A percentile compares a stretch with the other conserved stretches of the same genome.
These are phyloP conservation scores for Gossypium schwendimanii DNA, from an alignment of 441 rosid species.

Conservation along the genomic window DNA sequence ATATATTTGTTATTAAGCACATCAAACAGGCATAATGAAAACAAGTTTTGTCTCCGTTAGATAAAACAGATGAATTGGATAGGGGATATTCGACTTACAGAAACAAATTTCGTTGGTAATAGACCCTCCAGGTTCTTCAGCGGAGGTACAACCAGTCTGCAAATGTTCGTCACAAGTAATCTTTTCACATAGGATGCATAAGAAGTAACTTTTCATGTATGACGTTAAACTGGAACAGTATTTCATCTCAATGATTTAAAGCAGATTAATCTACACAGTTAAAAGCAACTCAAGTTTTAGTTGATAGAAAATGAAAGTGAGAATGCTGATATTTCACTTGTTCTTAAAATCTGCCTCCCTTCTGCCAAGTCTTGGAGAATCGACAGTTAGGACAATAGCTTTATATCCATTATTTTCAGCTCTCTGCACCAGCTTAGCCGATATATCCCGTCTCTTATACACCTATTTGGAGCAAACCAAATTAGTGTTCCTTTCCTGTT, in stretches of 20 bases:
- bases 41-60: not conserved
- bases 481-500: not conserved
- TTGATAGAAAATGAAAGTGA: not conserved
- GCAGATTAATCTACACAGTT: not conserved
- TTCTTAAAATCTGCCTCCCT: slow-evolving; percentile 87
- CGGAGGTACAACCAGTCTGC: slow-evolving; percentile 61
- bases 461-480: slow-evolving; percentile 28
- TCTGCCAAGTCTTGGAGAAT: slow-evolving; percentile 73
- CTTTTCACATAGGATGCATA: not conserved
- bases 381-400: slow-evolving; percentile 74
- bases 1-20: not conserved
- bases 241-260: not conserved
- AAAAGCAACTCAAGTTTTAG: not conserved
- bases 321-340: slow-evolving; percentile 36
- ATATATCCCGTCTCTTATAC: slow-evolving; percentile 51
- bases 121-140: slow-evolving; percentile 70
- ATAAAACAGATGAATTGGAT: not conserved
- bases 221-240: not conserved
- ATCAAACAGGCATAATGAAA: slow-evolving; percentile 1
- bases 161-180: slow-evolving; percentile 9
- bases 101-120: slow-evolving; percentile 31
- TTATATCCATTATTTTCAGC: slow-evolving; percentile 71
- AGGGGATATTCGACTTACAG: slow-evolving; percentile 38
- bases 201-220: not conserved
- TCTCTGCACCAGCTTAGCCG: slow-evolving; percentile 57